Base-by-base conservation (phyloP, 768 basidiomycete species). In the Trametes gibbosa region DNA sequence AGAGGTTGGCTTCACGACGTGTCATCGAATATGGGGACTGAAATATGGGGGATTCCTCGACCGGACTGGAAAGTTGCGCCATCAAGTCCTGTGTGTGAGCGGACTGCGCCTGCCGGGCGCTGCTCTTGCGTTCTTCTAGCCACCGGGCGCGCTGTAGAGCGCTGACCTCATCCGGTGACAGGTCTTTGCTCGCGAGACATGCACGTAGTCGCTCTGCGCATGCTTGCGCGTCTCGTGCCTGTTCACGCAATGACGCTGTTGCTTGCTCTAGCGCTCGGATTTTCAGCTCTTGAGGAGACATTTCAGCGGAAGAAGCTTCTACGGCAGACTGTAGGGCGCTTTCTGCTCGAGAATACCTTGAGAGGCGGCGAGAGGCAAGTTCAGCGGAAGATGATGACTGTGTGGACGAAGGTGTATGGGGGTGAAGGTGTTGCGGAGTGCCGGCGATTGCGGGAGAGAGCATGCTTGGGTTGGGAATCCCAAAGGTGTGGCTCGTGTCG, bases 101-200 rank as follows among this genome's bases (percentile, higher is more conserved):
- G 16, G 53, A 42, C 40, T 82, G 73, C 49, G 74, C 64, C 54
- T 74, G 70, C 19, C 74, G 72, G 21, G 69, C 73, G 29, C 62
- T 53, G 53, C 75, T 74, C 56, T 76, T 72, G 60, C 75, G 75
- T 63, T 84, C 83, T 59, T 79, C 78, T 69, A 77, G 72, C 82
- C 81, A 83, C 29, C 79, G 76, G 49, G 81, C 75, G 1, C 74
- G 75, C 58, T 81, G 76, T 40, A 80, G 68, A 9, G 74, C 59
- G 56, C 70, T 68, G 57, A 75, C 79, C 17, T 63, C 62, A 6
- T 59, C 65, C 0, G 78, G 77, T 4, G 58, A 34, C 1, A 61
- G 19, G 45, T 73, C 73, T 50, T 77, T 72, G 50, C 77, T 73
- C 0, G 69, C 63, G 17, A 82, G 72, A 42, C 74, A 61, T 19